Evolutionary conservation across 2,329 filamentous ascomycete genomes (phyloP), one percentile per base, ranked within the genome.

Genomic region (Diaporthe amygdali): DNA sequence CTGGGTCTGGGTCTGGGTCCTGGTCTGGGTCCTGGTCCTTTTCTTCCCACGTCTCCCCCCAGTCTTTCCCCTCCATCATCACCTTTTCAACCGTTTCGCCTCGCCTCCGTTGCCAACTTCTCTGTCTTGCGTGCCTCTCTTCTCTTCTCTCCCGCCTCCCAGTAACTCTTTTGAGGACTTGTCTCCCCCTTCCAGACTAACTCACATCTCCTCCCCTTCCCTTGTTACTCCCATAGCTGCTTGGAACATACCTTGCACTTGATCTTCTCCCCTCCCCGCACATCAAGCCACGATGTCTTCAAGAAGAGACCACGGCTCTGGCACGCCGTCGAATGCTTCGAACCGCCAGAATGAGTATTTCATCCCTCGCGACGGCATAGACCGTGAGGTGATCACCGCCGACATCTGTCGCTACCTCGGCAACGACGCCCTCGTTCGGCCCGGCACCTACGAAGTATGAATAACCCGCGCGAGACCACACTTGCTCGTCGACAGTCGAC

Each of bases 351-450:
- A 94, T 82, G 92, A 94, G 83, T 95, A 94, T 81, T 95, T 95
- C 81, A 90, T 95, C 69, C 91, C 92, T 55, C 90, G 92, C 78
- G 92, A 94, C 81, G 93, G 93, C 79, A 95, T 95, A 82, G 92
- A 93, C 81, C 91, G 93, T 77, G 93, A 95, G 82, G 93, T 95
- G 77, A 94, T 95, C 82, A 94, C 93, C 74, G 91, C 92, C 79
- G 93, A 95, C 81, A 94, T 95, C 75, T 95, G 93, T 85, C 92
- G 93, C 79, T 95, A 94, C 81, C 88, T 95, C 76, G 93, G 93
- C 78, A 94, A 94, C 81, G 93, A 95, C 85, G 93, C 93, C 76
- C 88, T 94, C 77, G 93, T 94, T 79, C 91, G 91, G 78, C 93
- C 92, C 72, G 92, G 91, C 77, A 90, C 88, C 76, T 92, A 93